Conservation (phyloP, 345 rosid species). For the Eucalyptus cloeziana region DNA sequence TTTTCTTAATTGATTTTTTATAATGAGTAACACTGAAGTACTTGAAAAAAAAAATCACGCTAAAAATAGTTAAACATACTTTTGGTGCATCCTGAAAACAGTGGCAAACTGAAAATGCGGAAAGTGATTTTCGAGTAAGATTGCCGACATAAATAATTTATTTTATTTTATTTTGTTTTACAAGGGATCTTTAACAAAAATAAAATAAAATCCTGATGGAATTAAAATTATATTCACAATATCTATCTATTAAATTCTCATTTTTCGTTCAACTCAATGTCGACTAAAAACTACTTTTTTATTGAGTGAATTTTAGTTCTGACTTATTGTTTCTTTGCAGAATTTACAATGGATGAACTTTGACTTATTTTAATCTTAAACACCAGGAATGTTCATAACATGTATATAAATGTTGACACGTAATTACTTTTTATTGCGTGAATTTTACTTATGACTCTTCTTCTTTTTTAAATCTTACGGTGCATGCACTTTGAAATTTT, state of each 20-base stretch:
- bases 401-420: neutral
- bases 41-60: neutral
- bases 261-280: neutral
- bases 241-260: neutral
- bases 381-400: neutral
- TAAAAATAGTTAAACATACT: neutral
- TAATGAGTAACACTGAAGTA: neutral
- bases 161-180: rapidly evolving
- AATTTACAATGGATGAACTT: neutral
- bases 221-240: neutral
- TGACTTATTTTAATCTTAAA: neutral
- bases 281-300: neutral
- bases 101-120: neutral
- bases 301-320: neutral
- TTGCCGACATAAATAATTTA: neutral
- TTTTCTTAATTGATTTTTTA: neutral
- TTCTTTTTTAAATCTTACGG: neutral
- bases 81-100: neutral
- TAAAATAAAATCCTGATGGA: neutral
- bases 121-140: neutral
- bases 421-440: neutral
- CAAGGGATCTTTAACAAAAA: neutral
- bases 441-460: neutral
- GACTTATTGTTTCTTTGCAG: neutral
- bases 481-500: neutral